Base-by-base conservation (phyloP, 1,139 yeast genomes). In the Casaregolazyma suthepensis region DNA sequence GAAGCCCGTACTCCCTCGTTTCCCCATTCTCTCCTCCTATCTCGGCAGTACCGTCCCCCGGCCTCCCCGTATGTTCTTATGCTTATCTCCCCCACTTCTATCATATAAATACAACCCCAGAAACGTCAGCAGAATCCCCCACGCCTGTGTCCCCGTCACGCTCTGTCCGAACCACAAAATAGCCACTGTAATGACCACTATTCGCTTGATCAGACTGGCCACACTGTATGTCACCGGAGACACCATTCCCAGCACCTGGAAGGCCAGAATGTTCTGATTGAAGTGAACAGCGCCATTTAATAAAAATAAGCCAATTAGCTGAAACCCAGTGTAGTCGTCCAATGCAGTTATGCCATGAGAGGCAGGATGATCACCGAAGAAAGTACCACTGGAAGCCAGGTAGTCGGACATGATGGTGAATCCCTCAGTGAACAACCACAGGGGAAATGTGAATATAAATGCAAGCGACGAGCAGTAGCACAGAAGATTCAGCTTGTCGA, bases 141-240 rank as follows among this genome's bases (percentile, higher is more conserved):
- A 65, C 31, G 82, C 79, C 69, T 91, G 97, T 26, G 73, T 66
- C 15, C 64, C 61, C 7, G 79, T 69, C 70, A 71, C 79, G 52
- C 61, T 70, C 68, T 66, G 87, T 75, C 67, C 87, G 80, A 75
- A 91, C 81, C 94, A 84, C 7, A 87, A 57, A 59, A 91, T 83
- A 6, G 96, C 88, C 56, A 85, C 85, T 23, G 84, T 71, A 55
- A 91, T 90, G 51, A 91, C 91, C 38, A 88, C 85, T 52, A 91
- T 88, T 61, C 98, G 80, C 68, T 91, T 91, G 69, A 90, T 72
- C 55, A 91, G 82, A 65, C 87, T 87, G 45, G 97, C 97, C 63
- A 91, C 88, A 43, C 96, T 86, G 71, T 91, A 91, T 59, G 91
- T 87, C 49, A 91, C 93, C 0, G 98, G 94, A 13, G 91, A 81